Conservation (phyloP, 495 filamentous ascomycete genomes). For the Cairneyella variabilis region DNA sequence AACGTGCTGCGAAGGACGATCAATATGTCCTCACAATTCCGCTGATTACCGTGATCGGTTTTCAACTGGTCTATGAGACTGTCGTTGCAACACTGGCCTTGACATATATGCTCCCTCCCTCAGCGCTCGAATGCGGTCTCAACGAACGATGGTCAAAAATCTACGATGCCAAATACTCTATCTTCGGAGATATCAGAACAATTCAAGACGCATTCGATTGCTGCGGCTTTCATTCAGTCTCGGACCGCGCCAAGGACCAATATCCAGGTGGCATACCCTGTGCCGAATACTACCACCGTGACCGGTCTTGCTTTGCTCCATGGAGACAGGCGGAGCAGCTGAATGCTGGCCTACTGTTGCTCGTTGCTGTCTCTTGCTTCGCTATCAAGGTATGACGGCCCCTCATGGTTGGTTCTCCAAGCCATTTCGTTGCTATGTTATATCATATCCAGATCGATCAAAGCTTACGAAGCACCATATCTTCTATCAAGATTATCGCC, state of each 20-base stretch:
- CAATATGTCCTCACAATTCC: constrained; percentile 33
- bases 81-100: constrained; percentile 34
- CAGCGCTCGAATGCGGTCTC: constrained; percentile 44
- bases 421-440: no score
- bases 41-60: constrained; percentile 46
- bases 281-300: constrained; percentile 21
- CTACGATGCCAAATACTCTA: constrained; percentile 44
- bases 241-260: constrained; percentile 52
- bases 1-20: constrained; percentile 20
- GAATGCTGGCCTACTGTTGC: constrained; percentile 28
- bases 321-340: constrained; percentile 29
- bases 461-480: no score
- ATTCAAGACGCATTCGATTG: constrained; percentile 65
- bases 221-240: constrained; percentile 55
- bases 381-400: constrained; percentile 26
- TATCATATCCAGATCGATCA: no score
- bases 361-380: constrained; percentile 27
- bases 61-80: constrained; percentile 51
- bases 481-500: no score
- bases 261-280: no score
- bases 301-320: constrained; percentile 23
- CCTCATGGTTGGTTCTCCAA: not conserved
- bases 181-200: constrained; percentile 47
- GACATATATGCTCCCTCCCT: constrained; percentile 18
- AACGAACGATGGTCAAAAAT: constrained; percentile 48